Base-by-base conservation (phyloP, 2,329 filamentous ascomycete species). In the Ilyonectria sp. region DNA sequence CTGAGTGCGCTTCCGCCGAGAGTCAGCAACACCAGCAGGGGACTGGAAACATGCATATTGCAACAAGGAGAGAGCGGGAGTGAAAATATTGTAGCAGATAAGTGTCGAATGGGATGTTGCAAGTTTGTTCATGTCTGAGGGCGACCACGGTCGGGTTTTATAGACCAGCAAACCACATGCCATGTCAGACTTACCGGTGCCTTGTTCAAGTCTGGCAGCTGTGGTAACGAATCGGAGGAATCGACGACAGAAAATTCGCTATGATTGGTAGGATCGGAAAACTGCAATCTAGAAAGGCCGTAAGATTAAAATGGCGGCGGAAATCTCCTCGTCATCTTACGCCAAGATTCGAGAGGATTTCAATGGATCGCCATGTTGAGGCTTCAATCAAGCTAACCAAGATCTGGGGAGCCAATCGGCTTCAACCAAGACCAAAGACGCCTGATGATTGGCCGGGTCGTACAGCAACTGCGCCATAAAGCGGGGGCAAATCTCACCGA, bases 221-320 rank as follows among this genome's bases (percentile, higher is more conserved):
- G n/a, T 13, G 10, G 13, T 31, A 35, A 31, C 57, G 31, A 60
- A 60, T 33, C 33, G 52, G 46, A 21, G 9, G 10, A 9, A 4
- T 40, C 8, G 26, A 52, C 15, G 31, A 15, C 10, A 7, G 8
- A 31, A 17, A 21, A 23, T 6, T 8, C 9, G 2, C 1, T 54
- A 8, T 46, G 49, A 61, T 61, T 61, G 59, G 59, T 35, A 54
- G 13, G 26, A 11, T 61, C 59, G 49, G 21, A 61, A 44, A 54
- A 19, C 13, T 46, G 21, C 21, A 6, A 4, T 31, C 17, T 21
- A 19, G 26, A 29, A 50, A 50, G 57, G 57, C 57, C 26, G 26
- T 6, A 26, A 26, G 26, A 26, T 6, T 60, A 33, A 50, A 40
- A 37, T 52, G 19, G 21, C 17, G 29, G 9, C n/a, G n/a, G 11